Evolutionary conservation across 768 basidiomycete genomes (phyloP), one percentile per base, ranked within the genome.

Genomic region (Ramaria sp.): DNA sequence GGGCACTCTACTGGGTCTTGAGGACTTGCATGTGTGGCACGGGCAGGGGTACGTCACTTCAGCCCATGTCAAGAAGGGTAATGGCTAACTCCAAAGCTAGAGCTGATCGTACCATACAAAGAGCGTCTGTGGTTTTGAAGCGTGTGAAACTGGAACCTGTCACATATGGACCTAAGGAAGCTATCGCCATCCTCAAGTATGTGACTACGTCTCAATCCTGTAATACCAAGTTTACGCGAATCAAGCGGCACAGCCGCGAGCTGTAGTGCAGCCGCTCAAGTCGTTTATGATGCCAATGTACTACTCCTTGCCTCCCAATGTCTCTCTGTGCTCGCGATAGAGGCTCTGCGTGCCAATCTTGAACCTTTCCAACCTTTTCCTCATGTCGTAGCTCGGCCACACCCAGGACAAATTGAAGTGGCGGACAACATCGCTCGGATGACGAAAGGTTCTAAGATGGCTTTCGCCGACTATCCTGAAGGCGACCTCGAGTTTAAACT

Each of bases 301-400:
- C 59, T 66, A 41, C 54, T 61, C 4, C 56, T 61, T 33, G 48
- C 66, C 24, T 49, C 67, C 2, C 45, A 56, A 39, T 38, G 38
- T 6, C 27, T 46, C 7, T 68, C 67, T 13, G 67, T 67, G 3
- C 45, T 68, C 38, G 61, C 65, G 0, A 61, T 65, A 37, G 67
- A 68, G 46, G 67, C 64, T 20, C 45, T 68, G 56, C 54, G 60
- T 24, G 67, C 67, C n/a, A 61, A 60, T 39, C 58, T 53, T 22
- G 67, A 62, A 7, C 61, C 62, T 12, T 66, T 66, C 59, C 34
- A 63, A 49, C 55, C 61, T 34, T 68, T 67, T 61, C 59, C 66
- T 12, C 65, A 66, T 59, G 65, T 66, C 47, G 55, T 61, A 22
- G 53, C 62, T 9, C 65, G 67, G 13, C 67, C 67, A 2, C 67